These are phyloP conservation scores for Paramecium caudatum DNA, from an alignment of 73 alveolate species.

Conservation along the genomic window DNA sequence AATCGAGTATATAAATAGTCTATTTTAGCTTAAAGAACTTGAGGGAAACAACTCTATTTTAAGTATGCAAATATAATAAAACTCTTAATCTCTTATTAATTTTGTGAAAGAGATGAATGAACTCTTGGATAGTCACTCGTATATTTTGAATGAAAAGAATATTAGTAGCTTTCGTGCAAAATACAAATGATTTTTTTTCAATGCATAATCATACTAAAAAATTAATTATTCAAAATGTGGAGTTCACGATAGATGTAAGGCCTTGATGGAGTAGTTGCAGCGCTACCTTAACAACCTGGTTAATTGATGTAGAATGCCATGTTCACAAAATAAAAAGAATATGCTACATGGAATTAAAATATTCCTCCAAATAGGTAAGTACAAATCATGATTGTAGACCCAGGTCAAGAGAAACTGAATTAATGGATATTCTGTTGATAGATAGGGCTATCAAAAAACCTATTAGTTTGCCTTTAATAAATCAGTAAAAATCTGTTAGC, in stretches of 20 bases:
- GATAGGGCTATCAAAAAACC: background rate
- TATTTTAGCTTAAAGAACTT: constrained; percentile 39
- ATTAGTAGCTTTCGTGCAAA: constrained; percentile 53
- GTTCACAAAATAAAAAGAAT: background rate
- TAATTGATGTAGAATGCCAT: constrained; percentile 1
- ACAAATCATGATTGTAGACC: background rate
- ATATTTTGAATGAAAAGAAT: constrained; percentile 57
- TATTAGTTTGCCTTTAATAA: background rate
- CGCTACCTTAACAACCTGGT: constrained; percentile 25
- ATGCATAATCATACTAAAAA: too few relatives aligned
- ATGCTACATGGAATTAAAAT: constrained; percentile 12
- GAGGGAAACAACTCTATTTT: constrained; percentile 42
- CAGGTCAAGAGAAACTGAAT: constrained; percentile 25
- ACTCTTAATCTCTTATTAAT: constrained; percentile 16
- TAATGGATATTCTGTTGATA: constrained; percentile 8
- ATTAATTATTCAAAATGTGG: too few relatives aligned
- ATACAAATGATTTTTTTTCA: constrained; percentile 46
- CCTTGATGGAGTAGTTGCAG: background rate
- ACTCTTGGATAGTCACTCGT: constrained; percentile 54
- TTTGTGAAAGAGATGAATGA: constrained; percentile 69
- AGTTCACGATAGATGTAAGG: too few relatives aligned
- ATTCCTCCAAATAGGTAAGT: constrained; percentile 2
- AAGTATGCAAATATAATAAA: constrained; percentile 36
- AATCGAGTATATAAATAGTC: constrained; percentile 23
- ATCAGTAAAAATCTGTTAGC: background rate